These are phyloP conservation scores for Podaxis mareebaensis DNA, from an alignment of 768 basidiomycete species.

Conservation along the genomic window DNA sequence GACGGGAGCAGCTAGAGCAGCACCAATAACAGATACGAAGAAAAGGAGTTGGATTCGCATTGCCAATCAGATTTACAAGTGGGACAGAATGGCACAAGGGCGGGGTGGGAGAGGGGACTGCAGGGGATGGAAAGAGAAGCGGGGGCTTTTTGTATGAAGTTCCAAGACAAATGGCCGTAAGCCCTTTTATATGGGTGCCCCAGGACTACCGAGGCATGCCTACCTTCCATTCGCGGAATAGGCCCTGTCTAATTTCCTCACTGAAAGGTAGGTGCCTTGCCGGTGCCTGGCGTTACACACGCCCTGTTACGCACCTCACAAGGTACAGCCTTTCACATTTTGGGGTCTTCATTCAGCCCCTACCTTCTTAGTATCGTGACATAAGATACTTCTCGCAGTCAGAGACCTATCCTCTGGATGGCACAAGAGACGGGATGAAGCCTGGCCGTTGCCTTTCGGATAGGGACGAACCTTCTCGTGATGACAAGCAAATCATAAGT, in stretches of 20 bases:
- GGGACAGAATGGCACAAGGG: background rate
- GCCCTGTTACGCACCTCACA: background rate
- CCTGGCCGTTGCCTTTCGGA: too few relatives aligned
- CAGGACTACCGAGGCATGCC: background rate
- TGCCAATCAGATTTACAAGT: background rate
- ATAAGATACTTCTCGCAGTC: too few relatives aligned
- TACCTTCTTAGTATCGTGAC: background rate
- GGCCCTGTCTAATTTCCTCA: constrained; percentile 6
- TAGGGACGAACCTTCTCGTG: too few relatives aligned
- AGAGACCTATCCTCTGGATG: too few relatives aligned
- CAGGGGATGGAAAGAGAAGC: background rate
- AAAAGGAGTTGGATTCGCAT: constrained; percentile 14
- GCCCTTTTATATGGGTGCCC: background rate
- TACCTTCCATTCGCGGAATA: constrained; percentile 1
- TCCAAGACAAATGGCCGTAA: background rate
- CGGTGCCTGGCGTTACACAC: constrained; percentile 12
- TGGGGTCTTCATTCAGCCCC: background rate
- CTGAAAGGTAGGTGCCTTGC: constrained; percentile 12
- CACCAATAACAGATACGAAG: constrained; percentile 10
- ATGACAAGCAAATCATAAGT: too few relatives aligned
- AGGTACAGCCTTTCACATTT: constrained; percentile 4
- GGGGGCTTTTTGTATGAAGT: background rate
- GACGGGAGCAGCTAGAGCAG: constrained; percentile 16
- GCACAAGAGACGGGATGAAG: too few relatives aligned
- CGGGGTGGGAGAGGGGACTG: background rate